phyloP scores from a whole-genome alignment of 441 rosid species.

The Pelargonium cotyledonis region DNA sequence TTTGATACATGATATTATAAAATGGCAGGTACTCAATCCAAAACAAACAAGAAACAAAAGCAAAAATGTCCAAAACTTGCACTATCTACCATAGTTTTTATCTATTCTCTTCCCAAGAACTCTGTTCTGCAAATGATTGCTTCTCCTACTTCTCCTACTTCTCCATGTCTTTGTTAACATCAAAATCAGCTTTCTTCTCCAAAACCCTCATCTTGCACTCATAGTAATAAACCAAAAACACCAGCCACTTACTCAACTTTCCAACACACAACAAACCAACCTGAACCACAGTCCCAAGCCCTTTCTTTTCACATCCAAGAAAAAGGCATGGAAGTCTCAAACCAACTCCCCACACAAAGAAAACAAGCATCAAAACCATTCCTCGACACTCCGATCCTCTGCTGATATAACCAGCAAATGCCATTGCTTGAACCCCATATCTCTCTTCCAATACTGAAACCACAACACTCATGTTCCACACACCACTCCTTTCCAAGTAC shows the following conservation, averaged over 20 bases:
- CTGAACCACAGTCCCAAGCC: constrained; percentile 7
- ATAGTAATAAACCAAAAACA: constrained; percentile 31
- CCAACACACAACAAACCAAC: constrained; percentile 22
- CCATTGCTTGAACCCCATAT: constrained; percentile 30
- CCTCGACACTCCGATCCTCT: constrained; percentile 29
- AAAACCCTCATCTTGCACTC: constrained; percentile 30
- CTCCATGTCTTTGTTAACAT: constrained; percentile 4
- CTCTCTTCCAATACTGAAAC: constrained; percentile 33
- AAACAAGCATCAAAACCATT: constrained; percentile 27
- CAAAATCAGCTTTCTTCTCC: constrained; percentile 29
- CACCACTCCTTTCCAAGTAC: constrained; percentile 33
- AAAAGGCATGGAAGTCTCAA: constrained; percentile 21
- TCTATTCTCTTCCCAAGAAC: not conserved
- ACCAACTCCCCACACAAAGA: constrained; percentile 25
- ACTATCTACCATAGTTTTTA: no score
- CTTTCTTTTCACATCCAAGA: not conserved
- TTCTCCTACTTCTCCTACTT: constrained; percentile 24
- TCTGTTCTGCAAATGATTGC: not conserved
- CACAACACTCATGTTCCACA: constrained; percentile 44
- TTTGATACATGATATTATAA: no score
- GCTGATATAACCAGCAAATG: constrained; percentile 23
- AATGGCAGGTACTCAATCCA: no score
- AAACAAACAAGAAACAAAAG: no score
- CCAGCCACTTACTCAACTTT: constrained; percentile 37
- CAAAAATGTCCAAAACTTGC: no score